Conservation (phyloP, 768 basidiomycete genomes). For the Panaeolus papilionaceus region DNA sequence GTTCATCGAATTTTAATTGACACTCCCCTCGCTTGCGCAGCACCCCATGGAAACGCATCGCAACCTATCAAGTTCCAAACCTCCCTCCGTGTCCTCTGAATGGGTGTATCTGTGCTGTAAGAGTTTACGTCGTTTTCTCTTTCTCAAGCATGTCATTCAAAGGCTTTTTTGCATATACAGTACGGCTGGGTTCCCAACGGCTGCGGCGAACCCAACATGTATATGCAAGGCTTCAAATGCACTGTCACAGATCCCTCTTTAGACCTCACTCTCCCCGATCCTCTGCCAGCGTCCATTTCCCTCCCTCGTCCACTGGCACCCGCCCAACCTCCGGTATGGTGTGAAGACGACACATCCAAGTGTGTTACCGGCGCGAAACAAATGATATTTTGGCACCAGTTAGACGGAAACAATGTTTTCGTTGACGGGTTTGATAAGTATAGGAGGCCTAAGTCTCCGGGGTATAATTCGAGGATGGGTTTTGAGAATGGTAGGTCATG, state of each 20-base stretch:
- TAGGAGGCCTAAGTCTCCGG: slow-evolving; percentile 45
- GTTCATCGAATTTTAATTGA: not conserved
- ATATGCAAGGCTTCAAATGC: slow-evolving; percentile 36
- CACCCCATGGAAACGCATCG: slow-evolving; percentile 44
- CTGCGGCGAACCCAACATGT: slow-evolving; percentile 36
- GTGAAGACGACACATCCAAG: slow-evolving; percentile 30
- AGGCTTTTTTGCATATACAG: not conserved
- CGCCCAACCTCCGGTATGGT: slow-evolving; percentile 34
- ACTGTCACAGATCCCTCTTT: slow-evolving; percentile 25
- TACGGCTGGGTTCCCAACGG: slow-evolving; percentile 25
- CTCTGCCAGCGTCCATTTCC: slow-evolving; percentile 7
- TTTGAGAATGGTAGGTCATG: slow-evolving; percentile 36
- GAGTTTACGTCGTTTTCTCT: slow-evolving; percentile 6
- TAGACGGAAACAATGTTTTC: slow-evolving; percentile 49
- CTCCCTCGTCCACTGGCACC: slow-evolving; percentile 25
- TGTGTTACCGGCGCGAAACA: slow-evolving; percentile 36
- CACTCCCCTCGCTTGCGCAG: slow-evolving; percentile 22
- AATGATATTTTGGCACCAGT: slow-evolving; percentile 51
- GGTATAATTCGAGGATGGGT: slow-evolving; percentile 43
- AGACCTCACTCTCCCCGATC: not conserved
- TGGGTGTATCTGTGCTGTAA: slow-evolving; percentile 45
- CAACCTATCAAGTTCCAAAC: slow-evolving; percentile 41
- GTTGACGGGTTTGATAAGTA: slow-evolving; percentile 47
- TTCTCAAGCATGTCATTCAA: not conserved
- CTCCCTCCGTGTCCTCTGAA: slow-evolving; percentile 42